Percentiles rank a stretch among this genome's conserved stretches.
These are phyloP conservation scores for Monosporascus sp. DNA, from an alignment of 2,329 filamentous ascomycete species.

Conservation along the genomic window DNA sequence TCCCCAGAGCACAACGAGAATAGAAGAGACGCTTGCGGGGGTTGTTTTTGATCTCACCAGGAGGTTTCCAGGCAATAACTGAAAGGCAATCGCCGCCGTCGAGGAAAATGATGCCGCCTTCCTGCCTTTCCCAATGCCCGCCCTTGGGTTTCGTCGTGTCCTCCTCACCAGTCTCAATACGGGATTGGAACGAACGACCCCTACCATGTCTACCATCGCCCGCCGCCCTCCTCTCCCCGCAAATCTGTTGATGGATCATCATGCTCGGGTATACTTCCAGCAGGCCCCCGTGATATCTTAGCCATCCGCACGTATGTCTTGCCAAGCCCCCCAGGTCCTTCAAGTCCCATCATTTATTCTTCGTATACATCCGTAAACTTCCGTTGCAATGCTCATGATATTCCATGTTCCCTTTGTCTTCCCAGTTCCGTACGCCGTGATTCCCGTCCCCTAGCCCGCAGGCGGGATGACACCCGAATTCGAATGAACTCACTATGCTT, in stretches of 20 bases:
- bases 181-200: neutral
- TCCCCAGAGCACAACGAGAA: neutral
- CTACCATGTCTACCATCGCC: neutral
- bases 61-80: neutral
- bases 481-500: slow-evolving; percentile 20
- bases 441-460: slow-evolving; percentile 9
- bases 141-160: neutral
- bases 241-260: neutral
- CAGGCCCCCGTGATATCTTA: neutral
- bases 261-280: neutral
- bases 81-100: neutral
- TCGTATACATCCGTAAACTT: slow-evolving; percentile 2
- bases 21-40: neutral
- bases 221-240: neutral
- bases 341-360: neutral
- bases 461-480: slow-evolving; percentile 14
- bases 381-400: slow-evolving; percentile 14
- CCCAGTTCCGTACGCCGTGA: slow-evolving; percentile 21
- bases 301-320: neutral
- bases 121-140: neutral
- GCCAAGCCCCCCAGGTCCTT: neutral
- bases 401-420: slow-evolving; percentile 11
- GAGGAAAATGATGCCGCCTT: neutral
- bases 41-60: neutral
- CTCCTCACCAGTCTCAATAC: neutral